Evolutionary conservation across 2,329 filamentous ascomycete genomes (phyloP), one percentile per base, ranked within the genome.

Genomic region (Beauveria bassiana): DNA sequence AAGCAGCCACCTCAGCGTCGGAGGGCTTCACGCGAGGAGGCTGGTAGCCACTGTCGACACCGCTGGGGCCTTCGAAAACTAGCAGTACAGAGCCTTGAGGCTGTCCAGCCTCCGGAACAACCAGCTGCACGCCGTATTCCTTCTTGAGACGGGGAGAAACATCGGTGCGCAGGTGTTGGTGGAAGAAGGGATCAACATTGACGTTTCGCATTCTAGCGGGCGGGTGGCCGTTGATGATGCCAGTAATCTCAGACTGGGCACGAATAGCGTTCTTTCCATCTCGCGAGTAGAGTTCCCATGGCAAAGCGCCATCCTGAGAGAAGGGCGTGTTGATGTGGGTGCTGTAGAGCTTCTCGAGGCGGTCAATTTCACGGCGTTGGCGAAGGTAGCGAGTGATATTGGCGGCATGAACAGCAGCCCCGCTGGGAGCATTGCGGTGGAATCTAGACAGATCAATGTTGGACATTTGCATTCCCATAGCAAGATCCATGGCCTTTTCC

Each of bases 301-400:
- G 87, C 50, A 89, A 84, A 12, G 86, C 86, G 42, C 87, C 87
- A 50, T 90, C 86, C 55, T 83, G 80, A 3, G 84, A 82, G 65
- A 82, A 83, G 0, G 91, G 90, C 1, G 92, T 87, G 68, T 93
- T 90, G 72, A 98, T 96, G 72, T 91, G 90, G n/a, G 92, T 88
- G 69, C 89, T 84, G 74, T 96, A 90, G 53, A 84, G 77, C 63
- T 83, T 85, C 78, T 97, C 92, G 16, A 99, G 81, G 57, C 91
- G 86, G 67, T 90, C 85, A 68, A 98, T 88, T 67, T 93, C 90
- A 68, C 86, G 84, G 51, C 90, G 88, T 69, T 95, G 86, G 61
- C 87, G 87, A 57, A 98, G 81, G 74, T 99, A 99, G 60, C 91
- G 87, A 1, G 93, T 95, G 62, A 99, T 80, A 67, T 93, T 89